Evolutionary conservation across 2,329 filamentous ascomycete genomes (phyloP), one percentile per base, ranked within the genome.

Genomic region (Hypoxylon sp.): DNA sequence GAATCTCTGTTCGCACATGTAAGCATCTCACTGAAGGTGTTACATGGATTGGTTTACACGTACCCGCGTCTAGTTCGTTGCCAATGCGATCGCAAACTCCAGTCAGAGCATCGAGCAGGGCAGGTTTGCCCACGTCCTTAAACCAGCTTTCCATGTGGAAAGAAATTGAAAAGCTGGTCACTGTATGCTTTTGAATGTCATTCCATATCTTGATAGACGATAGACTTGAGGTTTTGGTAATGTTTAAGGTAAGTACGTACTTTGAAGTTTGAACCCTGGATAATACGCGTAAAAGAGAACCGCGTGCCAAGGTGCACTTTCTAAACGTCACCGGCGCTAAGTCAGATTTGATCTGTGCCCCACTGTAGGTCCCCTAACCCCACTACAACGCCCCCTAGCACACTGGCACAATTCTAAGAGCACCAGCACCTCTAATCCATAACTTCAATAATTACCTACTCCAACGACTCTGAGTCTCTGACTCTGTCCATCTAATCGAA

Each of bases 81-180:
- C 59, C 58, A 40, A 69, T 47, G 34, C 29, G 61, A 49, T 62
- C 59, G 52, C 62, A 69, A 7, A 52, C 62, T 34, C 61, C 50
- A 16, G 53, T 47, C 11, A 70, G 48, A 13, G 68, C 65, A 12
- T 68, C 58, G 21, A 64, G 52, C 19, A 70, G 50, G 47, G 63
- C 58, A 34, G 61, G 51, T 34, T 50, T 65, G 40, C 66, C 67
- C 13, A 58, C 58, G 29, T 63, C 60, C 25, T 40, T 44, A 46
- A 70, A 66, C 68, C 68, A 70, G 21, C 50, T 50, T 27, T 67
- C 66, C 67, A 70, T 70, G 19, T 41, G 11, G 13, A 13, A 23
- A 30, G 19, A 11, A 13, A 2, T 47, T n/a, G 23, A 35, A 7
- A 19, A 34, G 17, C 34, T 7, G 3, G 15, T 4, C 7, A 7